A percentile compares a stretch with the other conserved stretches of the same genome.
Evolutionary conservation across 2,329 filamentous ascomycete species (phyloP).

Genomic region (Fusarium sp.): DNA sequence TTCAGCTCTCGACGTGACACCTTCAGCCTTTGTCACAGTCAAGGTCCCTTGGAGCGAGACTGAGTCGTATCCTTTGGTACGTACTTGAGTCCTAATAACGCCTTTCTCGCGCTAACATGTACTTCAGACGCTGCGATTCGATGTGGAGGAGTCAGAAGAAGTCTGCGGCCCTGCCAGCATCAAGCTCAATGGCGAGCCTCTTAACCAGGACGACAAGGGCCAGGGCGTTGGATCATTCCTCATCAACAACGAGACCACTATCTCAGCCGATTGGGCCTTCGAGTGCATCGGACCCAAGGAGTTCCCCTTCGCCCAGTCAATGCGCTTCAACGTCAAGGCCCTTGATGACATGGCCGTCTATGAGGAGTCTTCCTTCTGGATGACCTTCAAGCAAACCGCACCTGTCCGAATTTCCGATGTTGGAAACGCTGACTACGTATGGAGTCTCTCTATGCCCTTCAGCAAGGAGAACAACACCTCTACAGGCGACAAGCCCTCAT

Average conservation of each 20-base stretch:
- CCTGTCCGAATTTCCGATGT: constrained; percentile 58
- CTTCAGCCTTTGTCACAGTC: constrained; percentile 40
- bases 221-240: constrained; percentile 57
- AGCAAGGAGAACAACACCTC: constrained; percentile 22
- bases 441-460: constrained; percentile 43
- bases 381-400: constrained; percentile 60
- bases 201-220: constrained; percentile 56
- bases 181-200: constrained; percentile 59
- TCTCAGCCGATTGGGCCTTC: constrained; percentile 61
- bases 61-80: constrained; percentile 41
- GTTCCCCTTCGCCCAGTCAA: constrained; percentile 56
- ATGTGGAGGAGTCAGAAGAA: constrained; percentile 59
- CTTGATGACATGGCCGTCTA: constrained; percentile 56
- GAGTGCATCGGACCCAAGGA: constrained; percentile 57
- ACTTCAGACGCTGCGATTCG: constrained; percentile 55
- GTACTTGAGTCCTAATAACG: not conserved
- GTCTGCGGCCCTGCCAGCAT: constrained; percentile 61
- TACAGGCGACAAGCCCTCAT: constrained; percentile 6
- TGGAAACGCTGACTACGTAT: constrained; percentile 53
- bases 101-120: constrained; percentile 7
- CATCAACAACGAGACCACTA: constrained; percentile 52
- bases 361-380: constrained; percentile 55
- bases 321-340: constrained; percentile 58
- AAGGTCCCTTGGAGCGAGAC: constrained; percentile 31
- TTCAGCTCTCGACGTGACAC: constrained; percentile 33